Evolutionary conservation across 2,329 filamentous ascomycete genomes (phyloP).

Genomic region (Metarhizium guizhouense): DNA sequence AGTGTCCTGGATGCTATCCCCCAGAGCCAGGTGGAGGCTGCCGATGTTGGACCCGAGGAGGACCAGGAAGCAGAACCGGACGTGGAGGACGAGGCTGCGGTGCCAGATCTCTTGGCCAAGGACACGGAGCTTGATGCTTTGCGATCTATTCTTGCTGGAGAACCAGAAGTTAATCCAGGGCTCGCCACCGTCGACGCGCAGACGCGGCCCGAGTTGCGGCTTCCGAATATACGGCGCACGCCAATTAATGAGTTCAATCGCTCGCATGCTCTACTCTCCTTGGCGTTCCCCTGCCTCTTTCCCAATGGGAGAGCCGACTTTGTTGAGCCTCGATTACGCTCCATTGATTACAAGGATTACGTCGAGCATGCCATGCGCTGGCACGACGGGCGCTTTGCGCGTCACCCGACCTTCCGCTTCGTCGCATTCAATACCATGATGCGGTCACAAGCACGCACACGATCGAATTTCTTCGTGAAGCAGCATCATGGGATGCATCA

Average conservation of each 20-base stretch:
- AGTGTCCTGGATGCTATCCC: too few species aligned
- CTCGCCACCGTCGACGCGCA: too few species aligned
- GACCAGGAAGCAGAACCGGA: slow-evolving; percentile 3
- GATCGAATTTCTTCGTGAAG: slow-evolving; percentile 3
- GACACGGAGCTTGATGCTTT: slow-evolving; percentile 4
- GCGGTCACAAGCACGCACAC: neutral
- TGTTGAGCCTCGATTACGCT: slow-evolving; percentile 1
- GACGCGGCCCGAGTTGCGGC: slow-evolving; percentile 1
- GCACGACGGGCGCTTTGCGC: too few species aligned
- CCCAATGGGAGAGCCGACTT: slow-evolving; percentile 5
- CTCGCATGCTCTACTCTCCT: too few species aligned
- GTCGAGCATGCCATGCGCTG: too few species aligned
- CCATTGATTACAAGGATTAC: too few species aligned
- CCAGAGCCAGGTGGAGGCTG: neutral
- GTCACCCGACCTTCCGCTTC: too few species aligned
- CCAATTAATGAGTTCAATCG: neutral
- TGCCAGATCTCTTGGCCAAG: slow-evolving; percentile 6
- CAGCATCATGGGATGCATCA: neutral
- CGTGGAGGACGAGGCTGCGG: slow-evolving; percentile 3
- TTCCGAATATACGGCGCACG: neutral
- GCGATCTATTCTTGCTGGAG: slow-evolving; percentile 1
- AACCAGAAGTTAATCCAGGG: neutral
- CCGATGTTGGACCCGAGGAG: slow-evolving; percentile 1
- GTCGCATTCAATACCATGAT: too few species aligned
- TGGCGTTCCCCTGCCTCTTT: slow-evolving; percentile 6